Percentiles rank a stretch among this genome's conserved stretches.
These are phyloP conservation scores for Diddensiella caesifluorescens DNA, from an alignment of 805 yeast genomes.

Conservation along the genomic window DNA sequence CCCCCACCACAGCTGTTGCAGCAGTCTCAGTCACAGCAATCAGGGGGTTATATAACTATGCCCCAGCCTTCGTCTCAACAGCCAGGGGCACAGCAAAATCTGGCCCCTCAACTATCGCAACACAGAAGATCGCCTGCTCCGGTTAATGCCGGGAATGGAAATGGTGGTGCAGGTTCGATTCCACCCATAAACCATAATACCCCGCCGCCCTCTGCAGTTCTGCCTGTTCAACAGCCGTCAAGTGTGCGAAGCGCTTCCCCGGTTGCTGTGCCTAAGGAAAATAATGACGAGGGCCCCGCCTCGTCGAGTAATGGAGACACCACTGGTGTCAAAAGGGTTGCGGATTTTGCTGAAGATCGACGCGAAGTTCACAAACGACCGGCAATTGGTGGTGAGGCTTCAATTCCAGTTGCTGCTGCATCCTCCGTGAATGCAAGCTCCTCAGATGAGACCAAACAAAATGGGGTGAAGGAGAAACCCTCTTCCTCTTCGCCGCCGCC, in stretches of 20 bases:
- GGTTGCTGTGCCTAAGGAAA: background rate
- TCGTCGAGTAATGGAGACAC: background rate
- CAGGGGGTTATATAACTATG: background rate
- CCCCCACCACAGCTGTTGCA: slow-evolving; percentile 4
- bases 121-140: slow-evolving; percentile 8
- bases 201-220: slow-evolving; percentile 4
- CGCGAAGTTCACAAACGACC: background rate
- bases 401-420: background rate
- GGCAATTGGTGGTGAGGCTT: background rate
- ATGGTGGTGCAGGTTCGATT: slow-evolving; percentile 2
- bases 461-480: background rate
- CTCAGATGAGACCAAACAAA: background rate
- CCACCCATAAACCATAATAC: slow-evolving; percentile 8
- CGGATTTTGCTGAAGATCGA: slow-evolving; percentile 2
- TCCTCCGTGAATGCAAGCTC: background rate
- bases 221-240: slow-evolving; percentile 3
- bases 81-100: background rate
- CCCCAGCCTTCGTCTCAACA: slow-evolving; percentile 1
- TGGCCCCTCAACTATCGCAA: background rate
- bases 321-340: slow-evolving; percentile 2
- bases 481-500: background rate
- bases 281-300: background rate
- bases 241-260: background rate
- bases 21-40: slow-evolving; percentile 5
- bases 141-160: slow-evolving; percentile 4